Evolutionary conservation across 371 early-diverging fungal genomes (phyloP).

Genomic region (Saksenaea vasiformis): DNA sequence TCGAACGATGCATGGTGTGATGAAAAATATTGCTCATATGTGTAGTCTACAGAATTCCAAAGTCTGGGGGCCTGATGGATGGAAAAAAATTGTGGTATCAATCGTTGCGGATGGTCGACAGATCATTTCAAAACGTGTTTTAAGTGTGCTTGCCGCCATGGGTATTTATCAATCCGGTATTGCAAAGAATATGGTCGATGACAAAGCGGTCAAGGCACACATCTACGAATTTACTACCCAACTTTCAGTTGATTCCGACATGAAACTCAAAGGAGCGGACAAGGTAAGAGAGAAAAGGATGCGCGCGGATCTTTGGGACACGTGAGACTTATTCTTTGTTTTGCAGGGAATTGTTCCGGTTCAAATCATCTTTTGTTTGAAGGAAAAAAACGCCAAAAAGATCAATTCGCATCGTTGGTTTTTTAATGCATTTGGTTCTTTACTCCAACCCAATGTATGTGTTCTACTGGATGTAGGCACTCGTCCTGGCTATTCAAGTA

Average conservation of each 20-base stretch:
- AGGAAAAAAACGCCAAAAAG: slow-evolving; percentile 89
- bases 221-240: slow-evolving; percentile 86
- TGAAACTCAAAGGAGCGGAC: slow-evolving; percentile 56
- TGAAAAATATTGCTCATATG: slow-evolving; percentile 80
- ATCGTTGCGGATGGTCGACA: slow-evolving; percentile 85
- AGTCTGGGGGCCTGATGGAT: slow-evolving; percentile 75
- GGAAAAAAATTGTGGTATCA: slow-evolving; percentile 87
- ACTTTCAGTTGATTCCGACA: slow-evolving; percentile 52
- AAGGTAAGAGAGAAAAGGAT: slow-evolving; percentile 11
- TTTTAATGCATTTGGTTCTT: slow-evolving; percentile 75
- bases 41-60: slow-evolving; percentile 60
- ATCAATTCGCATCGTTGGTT: slow-evolving; percentile 91
- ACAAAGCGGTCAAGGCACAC: slow-evolving; percentile 72
- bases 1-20: slow-evolving; percentile 74
- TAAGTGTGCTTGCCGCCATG: slow-evolving; percentile 62
- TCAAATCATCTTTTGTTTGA: slow-evolving; percentile 81
- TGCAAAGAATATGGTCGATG: slow-evolving; percentile 62
- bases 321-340: slow-evolving; percentile 6
- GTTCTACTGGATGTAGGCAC: slow-evolving; percentile 80
- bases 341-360: slow-evolving; percentile 64
- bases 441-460: slow-evolving; percentile 75
- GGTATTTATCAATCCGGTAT: slow-evolving; percentile 79
- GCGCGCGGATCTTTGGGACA: background rate
- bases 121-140: slow-evolving; percentile 59
- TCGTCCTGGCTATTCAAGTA: slow-evolving; percentile 55